Evolutionary conservation across 352 stramenopile genomes (phyloP).

Genomic region (Phytophthora capsici): DNA sequence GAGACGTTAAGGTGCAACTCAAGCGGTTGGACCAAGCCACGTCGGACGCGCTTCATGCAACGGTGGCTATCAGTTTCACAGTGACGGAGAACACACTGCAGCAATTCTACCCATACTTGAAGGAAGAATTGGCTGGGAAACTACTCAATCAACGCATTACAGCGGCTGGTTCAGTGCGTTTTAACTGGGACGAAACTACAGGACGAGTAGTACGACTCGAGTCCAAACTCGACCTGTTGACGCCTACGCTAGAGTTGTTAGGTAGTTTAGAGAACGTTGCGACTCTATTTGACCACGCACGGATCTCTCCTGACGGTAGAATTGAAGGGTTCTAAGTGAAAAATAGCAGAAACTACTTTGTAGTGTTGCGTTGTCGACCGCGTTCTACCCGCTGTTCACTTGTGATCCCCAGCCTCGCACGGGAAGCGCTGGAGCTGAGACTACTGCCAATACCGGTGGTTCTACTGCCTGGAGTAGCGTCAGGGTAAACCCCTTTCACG

Average conservation of each 20-base stretch:
- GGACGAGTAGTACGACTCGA: conserved; percentile 9
- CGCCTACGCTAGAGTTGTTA: conserved; percentile 9
- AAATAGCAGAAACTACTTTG: conserved; percentile 4
- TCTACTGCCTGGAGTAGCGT: conserved; percentile 51
- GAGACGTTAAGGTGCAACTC: conserved; percentile 3
- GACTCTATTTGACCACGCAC: conserved; percentile 4
- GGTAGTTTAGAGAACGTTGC: conserved; percentile 16
- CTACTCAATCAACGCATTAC: conserved; percentile 12
- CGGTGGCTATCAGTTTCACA: conserved; percentile 1
- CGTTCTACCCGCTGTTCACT: conserved; percentile 6
- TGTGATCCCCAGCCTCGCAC: conserved; percentile 25
- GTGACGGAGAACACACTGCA: conserved; percentile 19
- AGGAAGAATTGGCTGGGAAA: background rate
- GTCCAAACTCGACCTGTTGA: conserved; percentile 14
- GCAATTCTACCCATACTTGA: conserved; percentile 11
- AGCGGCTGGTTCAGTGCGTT: conserved; percentile 4
- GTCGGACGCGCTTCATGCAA: conserved; percentile 1
- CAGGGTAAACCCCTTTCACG: conserved; percentile 88
- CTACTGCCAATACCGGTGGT: conserved; percentile 42
- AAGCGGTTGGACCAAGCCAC: conserved; percentile 5
- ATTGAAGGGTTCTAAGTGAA: background rate
- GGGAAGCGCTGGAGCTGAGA: conserved; percentile 47
- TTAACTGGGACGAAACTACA: conserved; percentile 9
- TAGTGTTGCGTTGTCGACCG: conserved; percentile 5
- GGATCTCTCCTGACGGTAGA: conserved; percentile 10